Base-by-base conservation (phyloP, 2,329 filamentous ascomycete species). In the Didymella arachidicola region DNA sequence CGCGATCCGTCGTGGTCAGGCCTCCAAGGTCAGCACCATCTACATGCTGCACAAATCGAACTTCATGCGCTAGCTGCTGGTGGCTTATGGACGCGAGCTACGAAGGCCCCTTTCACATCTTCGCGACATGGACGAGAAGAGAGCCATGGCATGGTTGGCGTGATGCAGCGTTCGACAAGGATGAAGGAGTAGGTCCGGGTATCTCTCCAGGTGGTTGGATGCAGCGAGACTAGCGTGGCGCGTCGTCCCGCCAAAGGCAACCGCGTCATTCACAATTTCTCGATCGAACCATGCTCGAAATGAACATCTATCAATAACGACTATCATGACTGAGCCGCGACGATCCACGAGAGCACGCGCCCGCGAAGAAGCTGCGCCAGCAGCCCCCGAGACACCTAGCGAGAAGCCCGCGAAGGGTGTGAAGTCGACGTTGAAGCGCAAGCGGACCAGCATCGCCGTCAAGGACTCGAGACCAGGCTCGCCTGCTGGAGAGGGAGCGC, bases 321-420 rank as follows among this genome's bases (percentile, higher is more conserved):
- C 26, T 57, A 45, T 36, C 47, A 76, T 76, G 74, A 69, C 72
- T 57, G 74, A 76, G 65, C 73, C 72, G 39, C 70, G 74, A 61
- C 70, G 74, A 53, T 76, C 74, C 39, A 75, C 73, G 48, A 67
- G 74, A 59, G 64, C 73, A 49, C 73, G 73, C 44, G 71, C 70
- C n/a, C 71, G 72, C 29, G 74, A 75, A 57, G 74, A 75, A 27
- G 73, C 70, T 50, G 67, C 66, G 2, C 67, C 71, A 1, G 51
- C 60, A 2, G 57, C 60, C 1, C 57, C 51, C 46, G 70, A 72
- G 47, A 62, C 72, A 47, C 64, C 69, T 18, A 67, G 66, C 49
- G 69, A 70, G 42, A 70, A 66, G 45, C 60, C 71, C 7, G 67
- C 54, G 47, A 74, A 71, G 59, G 59, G 63, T 19, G 51, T 67